Evolutionary conservation across 768 basidiomycete species (phyloP).

Genomic region (Suillus brevipes): DNA sequence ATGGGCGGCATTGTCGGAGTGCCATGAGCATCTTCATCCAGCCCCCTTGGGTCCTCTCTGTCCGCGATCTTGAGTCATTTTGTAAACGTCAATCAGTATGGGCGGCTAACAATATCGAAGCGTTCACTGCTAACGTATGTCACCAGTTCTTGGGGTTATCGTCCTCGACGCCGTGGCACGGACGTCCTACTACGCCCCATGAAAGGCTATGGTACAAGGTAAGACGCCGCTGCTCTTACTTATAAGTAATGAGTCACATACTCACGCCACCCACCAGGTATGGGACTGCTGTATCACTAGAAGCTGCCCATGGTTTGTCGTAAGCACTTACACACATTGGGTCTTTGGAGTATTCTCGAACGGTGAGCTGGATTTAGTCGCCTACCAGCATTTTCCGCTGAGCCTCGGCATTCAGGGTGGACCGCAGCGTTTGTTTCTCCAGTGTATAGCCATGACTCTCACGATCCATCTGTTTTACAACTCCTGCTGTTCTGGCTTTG

Average conservation of each 20-base stretch:
- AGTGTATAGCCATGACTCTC: constrained; percentile 41
- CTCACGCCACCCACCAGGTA: constrained; percentile 24
- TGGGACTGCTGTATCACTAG: constrained; percentile 41
- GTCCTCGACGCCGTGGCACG: constrained; percentile 21
- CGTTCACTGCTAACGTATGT: constrained; percentile 8
- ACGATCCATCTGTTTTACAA: constrained; percentile 51
- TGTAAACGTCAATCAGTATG: constrained; percentile 23
- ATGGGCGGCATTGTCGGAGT: constrained; percentile 11
- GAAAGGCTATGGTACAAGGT: constrained; percentile 61
- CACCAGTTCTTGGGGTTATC: constrained; percentile 20
- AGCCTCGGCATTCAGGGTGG: constrained; percentile 43
- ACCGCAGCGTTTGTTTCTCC: constrained; percentile 51
- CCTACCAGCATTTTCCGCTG: not conserved
- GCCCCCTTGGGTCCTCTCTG: constrained; percentile 41
- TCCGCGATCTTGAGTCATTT: constrained; percentile 37
- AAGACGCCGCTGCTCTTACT: not conserved
- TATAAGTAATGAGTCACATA: constrained; percentile 11
- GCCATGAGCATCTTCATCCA: constrained; percentile 30
- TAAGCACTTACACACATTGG: constrained; percentile 47
- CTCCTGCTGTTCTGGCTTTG: constrained; percentile 55
- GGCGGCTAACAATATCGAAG: not conserved
- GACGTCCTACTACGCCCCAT: constrained; percentile 18
- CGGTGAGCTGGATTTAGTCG: constrained; percentile 25
- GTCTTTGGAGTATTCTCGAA: constrained; percentile 43
- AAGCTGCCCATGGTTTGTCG: constrained; percentile 39